These are phyloP conservation scores for Pseudogymnoascus sp. DNA, from an alignment of 2,329 filamentous ascomycete genomes.

Conservation along the genomic window DNA sequence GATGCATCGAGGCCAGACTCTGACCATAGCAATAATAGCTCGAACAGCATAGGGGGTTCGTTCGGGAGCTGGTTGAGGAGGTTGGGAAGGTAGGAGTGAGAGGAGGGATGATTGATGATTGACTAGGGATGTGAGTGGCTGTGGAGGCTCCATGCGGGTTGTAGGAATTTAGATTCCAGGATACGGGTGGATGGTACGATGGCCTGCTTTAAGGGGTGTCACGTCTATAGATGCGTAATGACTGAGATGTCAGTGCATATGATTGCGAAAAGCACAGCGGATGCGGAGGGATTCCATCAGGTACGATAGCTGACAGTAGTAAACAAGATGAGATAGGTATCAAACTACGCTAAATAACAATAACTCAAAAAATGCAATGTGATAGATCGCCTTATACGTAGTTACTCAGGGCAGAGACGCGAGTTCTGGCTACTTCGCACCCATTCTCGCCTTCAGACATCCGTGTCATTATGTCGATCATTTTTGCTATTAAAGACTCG, in stretches of 20 bases:
- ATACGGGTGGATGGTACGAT: neutral
- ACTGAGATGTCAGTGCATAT: neutral
- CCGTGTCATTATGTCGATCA: slow-evolving; percentile 56
- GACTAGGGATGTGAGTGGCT: neutral
- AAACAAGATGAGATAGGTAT: slow-evolving; percentile 10
- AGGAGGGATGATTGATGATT: neutral
- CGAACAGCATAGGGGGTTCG: neutral
- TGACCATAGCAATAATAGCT: slow-evolving; percentile 1
- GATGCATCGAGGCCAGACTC: neutral
- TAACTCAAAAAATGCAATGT: neutral
- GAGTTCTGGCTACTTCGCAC: slow-evolving; percentile 51
- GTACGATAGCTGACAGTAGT: neutral
- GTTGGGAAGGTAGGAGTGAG: neutral
- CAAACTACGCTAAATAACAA: slow-evolving; percentile 14
- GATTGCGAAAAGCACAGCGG: neutral
- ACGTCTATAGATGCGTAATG: neutral
- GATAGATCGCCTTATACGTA: slow-evolving; percentile 24
- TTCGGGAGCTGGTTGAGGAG: slow-evolving; percentile 7
- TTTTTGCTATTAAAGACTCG: slow-evolving; percentile 38
- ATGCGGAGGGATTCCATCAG: neutral
- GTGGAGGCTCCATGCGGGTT: neutral
- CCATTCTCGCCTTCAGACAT: slow-evolving; percentile 50
- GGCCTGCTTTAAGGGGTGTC: neutral
- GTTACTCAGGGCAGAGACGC: slow-evolving; percentile 51
- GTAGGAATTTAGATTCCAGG: neutral